Evolutionary conservation across 371 early-diverging fungal species (phyloP).

Genomic region (Mucor piriformis): DNA sequence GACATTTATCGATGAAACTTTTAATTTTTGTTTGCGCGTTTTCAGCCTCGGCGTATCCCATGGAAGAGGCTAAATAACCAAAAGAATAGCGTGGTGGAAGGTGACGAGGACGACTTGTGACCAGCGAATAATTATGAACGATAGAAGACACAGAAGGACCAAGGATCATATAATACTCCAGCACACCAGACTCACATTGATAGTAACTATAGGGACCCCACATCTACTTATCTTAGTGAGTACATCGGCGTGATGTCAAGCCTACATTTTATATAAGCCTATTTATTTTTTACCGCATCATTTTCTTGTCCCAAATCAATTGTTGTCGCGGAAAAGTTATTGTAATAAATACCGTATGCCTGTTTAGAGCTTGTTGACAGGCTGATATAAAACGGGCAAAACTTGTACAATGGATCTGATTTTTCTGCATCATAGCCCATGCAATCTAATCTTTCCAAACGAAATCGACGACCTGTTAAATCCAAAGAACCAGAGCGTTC

Average conservation of each 20-base stretch:
- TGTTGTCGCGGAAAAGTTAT: constrained; percentile 42
- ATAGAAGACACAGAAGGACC: constrained; percentile 53
- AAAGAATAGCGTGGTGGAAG: constrained; percentile 57
- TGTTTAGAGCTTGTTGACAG: constrained; percentile 33
- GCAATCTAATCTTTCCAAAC: constrained; percentile 55
- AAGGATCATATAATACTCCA: constrained; percentile 61
- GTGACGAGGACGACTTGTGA: constrained; percentile 51
- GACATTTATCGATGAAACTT: constrained; percentile 41
- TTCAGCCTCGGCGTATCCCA: constrained; percentile 65
- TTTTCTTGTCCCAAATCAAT: constrained; percentile 57
- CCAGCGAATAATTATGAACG: constrained; percentile 36
- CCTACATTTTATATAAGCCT: too few species aligned
- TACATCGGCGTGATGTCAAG: too few species aligned
- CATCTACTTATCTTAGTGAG: too few species aligned
- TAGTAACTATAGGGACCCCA: constrained; percentile 60
- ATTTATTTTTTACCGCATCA: constrained; percentile 33
- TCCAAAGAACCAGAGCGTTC: constrained; percentile 54
- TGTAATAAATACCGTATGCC: constrained; percentile 62
- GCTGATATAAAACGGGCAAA: constrained; percentile 55
- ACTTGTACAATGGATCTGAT: constrained; percentile 67
- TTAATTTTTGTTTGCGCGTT: constrained; percentile 57
- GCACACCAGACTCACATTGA: constrained; percentile 32
- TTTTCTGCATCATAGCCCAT: constrained; percentile 60
- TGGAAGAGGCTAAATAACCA: constrained; percentile 65
- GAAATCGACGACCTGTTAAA: constrained; percentile 52